Percentiles rank a stretch among this genome's conserved stretches.
Evolutionary conservation across 2,329 filamentous ascomycete species (phyloP).

Genomic region (Sporothrix variecibatus): DNA sequence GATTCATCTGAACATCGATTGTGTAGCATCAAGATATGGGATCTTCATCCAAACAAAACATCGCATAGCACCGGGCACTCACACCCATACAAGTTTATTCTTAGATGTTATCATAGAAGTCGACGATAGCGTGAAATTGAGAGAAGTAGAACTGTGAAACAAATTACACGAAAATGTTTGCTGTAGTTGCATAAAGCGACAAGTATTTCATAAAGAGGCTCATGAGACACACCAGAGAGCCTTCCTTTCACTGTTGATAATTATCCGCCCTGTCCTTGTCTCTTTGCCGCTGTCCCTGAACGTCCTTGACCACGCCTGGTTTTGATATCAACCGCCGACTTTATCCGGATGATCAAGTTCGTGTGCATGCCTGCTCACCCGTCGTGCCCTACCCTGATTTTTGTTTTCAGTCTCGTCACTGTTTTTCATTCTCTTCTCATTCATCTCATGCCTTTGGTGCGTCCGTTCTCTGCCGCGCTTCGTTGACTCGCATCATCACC

Average conservation of each 20-base stretch:
- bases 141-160: no score
- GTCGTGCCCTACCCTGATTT: neutral
- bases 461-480: neutral
- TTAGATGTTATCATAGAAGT: no score
- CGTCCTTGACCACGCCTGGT: neutral
- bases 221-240: no score
- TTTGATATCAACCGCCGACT: neutral
- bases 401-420: neutral
- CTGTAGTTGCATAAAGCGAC: no score
- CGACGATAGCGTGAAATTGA: no score
- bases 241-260: neutral
- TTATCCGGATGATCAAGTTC: constrained; percentile 17
- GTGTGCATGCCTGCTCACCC: neutral
- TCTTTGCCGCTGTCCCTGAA: neutral
- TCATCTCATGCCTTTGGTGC: neutral
- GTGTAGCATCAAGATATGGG: no score
- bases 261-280: neutral
- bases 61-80: no score
- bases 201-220: no score
- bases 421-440: neutral
- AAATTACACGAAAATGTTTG: no score
- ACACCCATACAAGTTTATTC: no score
- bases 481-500: neutral
- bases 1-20: no score
- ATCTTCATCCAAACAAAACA: no score